Evolutionary conservation across 2,329 filamentous ascomycete genomes (phyloP).

Genomic region (Dactylellina haptotyla): DNA sequence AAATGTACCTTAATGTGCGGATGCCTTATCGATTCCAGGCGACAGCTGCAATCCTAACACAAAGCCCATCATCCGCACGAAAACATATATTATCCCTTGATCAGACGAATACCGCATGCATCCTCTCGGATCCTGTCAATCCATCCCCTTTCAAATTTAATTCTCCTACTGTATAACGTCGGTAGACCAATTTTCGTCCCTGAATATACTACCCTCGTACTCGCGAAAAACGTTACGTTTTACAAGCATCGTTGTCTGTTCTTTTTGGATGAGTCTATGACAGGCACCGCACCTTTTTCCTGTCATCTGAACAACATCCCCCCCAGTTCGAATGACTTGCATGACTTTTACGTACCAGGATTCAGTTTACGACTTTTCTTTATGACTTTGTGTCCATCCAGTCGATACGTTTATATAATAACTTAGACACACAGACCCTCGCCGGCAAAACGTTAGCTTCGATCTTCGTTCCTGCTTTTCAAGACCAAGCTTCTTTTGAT

Average conservation of each 20-base stretch:
- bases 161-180: constrained; percentile 42
- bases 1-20: constrained; percentile 50
- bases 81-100: constrained; percentile 52
- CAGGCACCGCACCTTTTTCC: constrained; percentile 39
- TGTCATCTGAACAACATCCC: constrained; percentile 32
- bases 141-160: constrained; percentile 33
- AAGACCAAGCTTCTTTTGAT: constrained; percentile 34
- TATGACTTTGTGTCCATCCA: constrained; percentile 8
- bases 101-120: constrained; percentile 32
- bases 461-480: constrained; percentile 21
- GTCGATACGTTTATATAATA: constrained; percentile 15
- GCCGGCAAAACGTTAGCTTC: constrained; percentile 14
- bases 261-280: constrained; percentile 43
- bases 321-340: constrained; percentile 23
- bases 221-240: too few relatives aligned
- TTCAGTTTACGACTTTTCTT: constrained; percentile 7
- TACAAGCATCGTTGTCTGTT: constrained; percentile 7
- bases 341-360: constrained; percentile 34
- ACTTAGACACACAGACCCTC: constrained; percentile 36
- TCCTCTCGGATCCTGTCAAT: constrained; percentile 44
- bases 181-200: constrained; percentile 12
- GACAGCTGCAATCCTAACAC: constrained; percentile 51
- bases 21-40: constrained; percentile 55
- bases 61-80: constrained; percentile 36
- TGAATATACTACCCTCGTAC: too few relatives aligned